Evolutionary conservation across 331 rosid species (phyloP), one percentile per base, ranked within the genome.

Genomic region (Pyracantha coccinea): DNA sequence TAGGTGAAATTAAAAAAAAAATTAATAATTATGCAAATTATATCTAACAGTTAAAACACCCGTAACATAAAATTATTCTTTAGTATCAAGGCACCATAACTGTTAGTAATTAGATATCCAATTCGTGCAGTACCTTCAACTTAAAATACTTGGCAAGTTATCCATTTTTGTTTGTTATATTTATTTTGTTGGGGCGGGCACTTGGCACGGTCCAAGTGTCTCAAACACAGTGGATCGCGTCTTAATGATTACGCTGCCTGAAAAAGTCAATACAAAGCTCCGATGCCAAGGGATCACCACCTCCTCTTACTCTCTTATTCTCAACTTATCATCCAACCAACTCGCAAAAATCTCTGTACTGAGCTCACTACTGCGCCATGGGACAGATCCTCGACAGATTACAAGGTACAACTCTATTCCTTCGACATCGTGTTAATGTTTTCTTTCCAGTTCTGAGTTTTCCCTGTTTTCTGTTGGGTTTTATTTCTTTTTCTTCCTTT

Each of bases 341-440:
- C 21, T 32, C 23, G 9, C 65, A 52, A 33, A 55, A 20, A 54
- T n/a, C 41, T 4, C 25, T 35, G n/a, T 61, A 10, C 7, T 57
- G 15, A 57, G 62, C 38, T 54, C 45, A 68, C 53, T 45, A 44
- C 16, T 10, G 10, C 8, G 13, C 44, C 74, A 69, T 69, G 96
- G 93, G 96, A 64, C 93, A 89, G 77, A 33, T 88, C 73, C 55
- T 92, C 19, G 80, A 79, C 73, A 85, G 70, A 57, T 11, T 93
- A 23, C 85, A 84, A 69, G 98, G 97, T 89, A 83, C 53, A n/a
- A 19, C 62, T 28, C 20, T 10, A 17, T 63, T 17, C 23, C 35
- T 29, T 63, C 15, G 2, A 24, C 24, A 20, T 23, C 65, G 10
- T 11, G 29, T 38, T 50, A 8, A 33, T 31, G 21, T 2, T 66